Evolutionary conservation across 306 rosid species (phyloP).

Genomic region (Comarum palustre): DNA sequence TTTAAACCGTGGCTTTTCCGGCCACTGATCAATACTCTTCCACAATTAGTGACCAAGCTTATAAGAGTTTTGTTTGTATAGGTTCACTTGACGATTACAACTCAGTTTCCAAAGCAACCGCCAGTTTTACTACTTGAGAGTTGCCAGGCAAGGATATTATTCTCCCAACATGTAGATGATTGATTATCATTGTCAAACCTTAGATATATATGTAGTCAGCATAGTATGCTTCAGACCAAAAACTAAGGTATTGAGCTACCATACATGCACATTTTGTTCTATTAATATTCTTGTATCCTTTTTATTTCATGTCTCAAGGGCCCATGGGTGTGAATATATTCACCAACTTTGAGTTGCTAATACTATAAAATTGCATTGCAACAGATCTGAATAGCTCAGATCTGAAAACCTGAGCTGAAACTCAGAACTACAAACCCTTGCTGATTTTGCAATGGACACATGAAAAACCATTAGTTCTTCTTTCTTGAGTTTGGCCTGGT

Average conservation of each 20-base stretch:
- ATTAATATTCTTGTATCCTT: not conserved
- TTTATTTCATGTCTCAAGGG: not conserved
- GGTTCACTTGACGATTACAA: slow-evolving; percentile 65
- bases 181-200: not conserved
- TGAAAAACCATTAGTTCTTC: not conserved
- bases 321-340: not conserved
- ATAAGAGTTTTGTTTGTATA: slow-evolving; percentile 30
- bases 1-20: slow-evolving; percentile 15
- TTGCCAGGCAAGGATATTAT: slow-evolving; percentile 63
- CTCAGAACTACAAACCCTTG: not conserved
- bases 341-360: not conserved
- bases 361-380: not conserved
- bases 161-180: not conserved
- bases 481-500: not conserved
- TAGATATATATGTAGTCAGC: not conserved
- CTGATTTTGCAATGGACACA: not conserved
- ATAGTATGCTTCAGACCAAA: not conserved
- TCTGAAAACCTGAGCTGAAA: not conserved
- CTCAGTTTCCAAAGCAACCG: slow-evolving; percentile 92
- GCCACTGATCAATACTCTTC: slow-evolving; percentile 24
- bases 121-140: slow-evolving; percentile 83
- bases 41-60: not conserved
- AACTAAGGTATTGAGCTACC: not conserved
- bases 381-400: not conserved
- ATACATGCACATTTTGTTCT: not conserved